A percentile compares a stretch with the other conserved stretches of the same genome.
Conservation (phyloP, 2,329 filamentous ascomycete species). For the Aphanocladium album region DNA sequence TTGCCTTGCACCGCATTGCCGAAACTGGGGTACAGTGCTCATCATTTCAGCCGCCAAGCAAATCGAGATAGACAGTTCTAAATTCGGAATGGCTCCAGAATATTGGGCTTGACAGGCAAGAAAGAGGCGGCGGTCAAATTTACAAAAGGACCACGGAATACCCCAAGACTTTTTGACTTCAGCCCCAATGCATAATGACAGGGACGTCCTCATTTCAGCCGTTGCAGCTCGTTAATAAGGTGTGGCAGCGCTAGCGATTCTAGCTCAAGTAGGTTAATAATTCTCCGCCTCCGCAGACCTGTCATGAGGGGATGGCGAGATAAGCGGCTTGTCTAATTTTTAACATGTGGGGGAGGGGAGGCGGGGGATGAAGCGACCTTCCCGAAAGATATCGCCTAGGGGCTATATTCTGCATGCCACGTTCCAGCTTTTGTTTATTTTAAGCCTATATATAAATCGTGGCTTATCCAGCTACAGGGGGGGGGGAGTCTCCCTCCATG, state of each 20-base stretch:
- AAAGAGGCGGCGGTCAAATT: background rate
- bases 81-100: background rate
- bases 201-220: background rate
- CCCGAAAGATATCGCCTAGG: background rate
- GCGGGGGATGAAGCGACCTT: background rate
- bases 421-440: background rate
- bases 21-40: background rate
- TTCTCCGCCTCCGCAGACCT: background rate
- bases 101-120: background rate
- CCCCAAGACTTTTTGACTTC: background rate
- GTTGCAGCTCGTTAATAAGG: background rate
- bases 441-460: background rate
- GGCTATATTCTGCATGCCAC: background rate
- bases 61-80: constrained; percentile 7
- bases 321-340: background rate
- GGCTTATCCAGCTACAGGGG: background rate
- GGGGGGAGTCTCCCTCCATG: background rate
- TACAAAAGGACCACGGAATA: background rate
- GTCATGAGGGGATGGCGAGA: background rate
- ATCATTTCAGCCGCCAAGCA: constrained; percentile 5
- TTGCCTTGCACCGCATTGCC: background rate
- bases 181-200: background rate
- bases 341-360: background rate
- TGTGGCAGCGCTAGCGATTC: background rate
- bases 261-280: background rate